Evolutionary conservation across 495 filamentous ascomycete species (phyloP), one percentile per base, ranked within the genome.

Genomic region (Neurospora sublineolata): DNA sequence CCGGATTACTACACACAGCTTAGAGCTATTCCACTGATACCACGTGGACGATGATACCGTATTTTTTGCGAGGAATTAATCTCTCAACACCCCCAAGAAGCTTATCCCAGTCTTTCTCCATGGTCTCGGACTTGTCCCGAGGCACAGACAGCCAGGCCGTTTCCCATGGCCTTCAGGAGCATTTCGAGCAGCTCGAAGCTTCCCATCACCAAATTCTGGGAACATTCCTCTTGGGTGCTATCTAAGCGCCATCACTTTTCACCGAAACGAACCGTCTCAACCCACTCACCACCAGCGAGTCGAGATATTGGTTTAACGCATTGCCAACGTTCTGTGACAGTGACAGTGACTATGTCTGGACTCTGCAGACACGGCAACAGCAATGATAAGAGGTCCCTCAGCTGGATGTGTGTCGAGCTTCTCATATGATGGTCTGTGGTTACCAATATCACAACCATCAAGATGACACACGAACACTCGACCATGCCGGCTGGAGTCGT

Each of bases 321-420:
- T 46, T 40, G 37, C 3, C 30, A 37, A 27, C 20, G 16, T 12
- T 23, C 37, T 74, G 74, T 74, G 71, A 77, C 74, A 73, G 74
- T 77, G 76, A 77, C 72, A 71, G 74, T 73, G 70, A 76, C 70
- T 42, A 73, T 76, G 74, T 74, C 46, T 52, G 46, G 20, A 23
- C 46, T 23, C 46, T 52, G 46, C 27, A 60, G 52, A 60, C 27
- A 33, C n/a, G 27, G 52, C 52, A 33, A 60, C 52, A 60, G 16
- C 2, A 30, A 33, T 60, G 52, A 60, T 33, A 44, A 18, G 42
- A 52, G 20, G 46, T 52, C 46, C 14, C 27, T 60, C 52, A 60
- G 20, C 52, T 60, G 52, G 14, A 60, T 33, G 7, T 9, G 27
- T 60, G 14, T 60, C 52, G 18, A 33, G 27, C 52, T 60, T 60